Conservation (phyloP, 305 asterid genomes). For the Coffea humblotiana region DNA sequence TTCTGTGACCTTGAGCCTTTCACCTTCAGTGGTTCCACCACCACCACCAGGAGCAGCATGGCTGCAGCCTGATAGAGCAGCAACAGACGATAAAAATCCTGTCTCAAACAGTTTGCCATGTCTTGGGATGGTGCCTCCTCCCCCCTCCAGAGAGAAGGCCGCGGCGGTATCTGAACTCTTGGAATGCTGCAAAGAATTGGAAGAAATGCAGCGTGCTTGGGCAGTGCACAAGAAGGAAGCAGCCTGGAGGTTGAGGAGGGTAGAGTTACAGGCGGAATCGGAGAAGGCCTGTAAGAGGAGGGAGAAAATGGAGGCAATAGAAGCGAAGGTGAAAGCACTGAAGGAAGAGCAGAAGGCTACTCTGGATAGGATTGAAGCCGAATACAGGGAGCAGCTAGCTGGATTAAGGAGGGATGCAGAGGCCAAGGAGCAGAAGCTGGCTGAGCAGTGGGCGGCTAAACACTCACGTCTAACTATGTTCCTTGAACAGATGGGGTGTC, state of each 20-base stretch:
- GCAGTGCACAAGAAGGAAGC: conserved; percentile 79
- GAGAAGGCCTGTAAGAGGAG: conserved; percentile 72
- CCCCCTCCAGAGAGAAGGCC: conserved; percentile 27
- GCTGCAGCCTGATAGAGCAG: conserved; percentile 44
- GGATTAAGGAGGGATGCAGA: conserved; percentile 85
- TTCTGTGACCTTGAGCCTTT: conserved; percentile 72
- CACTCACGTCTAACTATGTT: conserved; percentile 59
- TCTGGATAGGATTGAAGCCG: conserved; percentile 67
- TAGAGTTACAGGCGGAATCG: conserved; percentile 75
- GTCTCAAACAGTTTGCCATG: conserved; percentile 28
- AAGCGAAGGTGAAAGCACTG: conserved; percentile 68
- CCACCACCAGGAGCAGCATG: conserved; percentile 49
- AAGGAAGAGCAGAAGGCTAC: conserved; percentile 69
- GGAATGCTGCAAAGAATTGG: conserved; percentile 79
- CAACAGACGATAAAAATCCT: conserved; percentile 17
- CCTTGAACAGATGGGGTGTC: conserved; percentile 73
- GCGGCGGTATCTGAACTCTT: conserved; percentile 45
- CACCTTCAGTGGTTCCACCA: conserved; percentile 45
- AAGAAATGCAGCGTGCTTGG: conserved; percentile 77
- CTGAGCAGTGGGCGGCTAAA: conserved; percentile 85
- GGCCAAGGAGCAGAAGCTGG: conserved; percentile 78
- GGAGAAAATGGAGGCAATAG: conserved; percentile 78
- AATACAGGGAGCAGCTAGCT: conserved; percentile 70
- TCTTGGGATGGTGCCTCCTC: conserved; percentile 31
- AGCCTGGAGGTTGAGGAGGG: conserved; percentile 78